phyloP scores from a whole-genome alignment of 2,329 filamentous ascomycete species.

The Cercospora sp. region DNA sequence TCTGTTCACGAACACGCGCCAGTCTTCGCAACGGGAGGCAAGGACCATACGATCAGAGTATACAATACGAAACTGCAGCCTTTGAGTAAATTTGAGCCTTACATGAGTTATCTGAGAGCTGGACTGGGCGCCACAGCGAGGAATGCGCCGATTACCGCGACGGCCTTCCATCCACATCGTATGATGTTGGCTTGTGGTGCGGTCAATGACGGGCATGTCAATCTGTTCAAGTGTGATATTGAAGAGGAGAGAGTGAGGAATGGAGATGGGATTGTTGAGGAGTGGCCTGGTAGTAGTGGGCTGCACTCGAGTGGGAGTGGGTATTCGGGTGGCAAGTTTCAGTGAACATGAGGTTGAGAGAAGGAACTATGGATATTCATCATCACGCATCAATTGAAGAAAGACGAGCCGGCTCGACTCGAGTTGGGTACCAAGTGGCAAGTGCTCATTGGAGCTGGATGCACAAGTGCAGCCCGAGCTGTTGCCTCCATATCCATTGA shows the following conservation, averaged over 20 bases:
- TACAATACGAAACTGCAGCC: conserved; percentile 72
- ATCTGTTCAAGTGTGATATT: conserved; percentile 62
- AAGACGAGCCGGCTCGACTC: not conserved
- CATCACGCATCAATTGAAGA: not conserved
- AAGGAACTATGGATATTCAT: not conserved
- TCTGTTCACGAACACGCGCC: conserved; percentile 95
- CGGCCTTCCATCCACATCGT: conserved; percentile 91
- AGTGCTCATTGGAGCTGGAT: not conserved
- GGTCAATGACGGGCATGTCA: conserved; percentile 84
- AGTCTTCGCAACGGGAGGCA: conserved; percentile 92
- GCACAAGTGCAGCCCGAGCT: not conserved
- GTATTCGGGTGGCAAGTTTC: not conserved
- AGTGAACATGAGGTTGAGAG: not conserved
- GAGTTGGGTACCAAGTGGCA: not conserved
- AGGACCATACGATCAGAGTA: conserved; percentile 82
- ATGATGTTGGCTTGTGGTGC: conserved; percentile 88
- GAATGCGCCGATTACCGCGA: conserved; percentile 79
- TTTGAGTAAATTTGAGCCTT: conserved; percentile 83
- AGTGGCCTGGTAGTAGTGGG: conserved; percentile 7
- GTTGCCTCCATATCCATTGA: not conserved
- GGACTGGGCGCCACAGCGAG: conserved; percentile 29
- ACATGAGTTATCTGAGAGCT: conserved; percentile 60
- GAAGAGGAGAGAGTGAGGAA: conserved; percentile 24
- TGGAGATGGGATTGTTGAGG: conserved; percentile 15
- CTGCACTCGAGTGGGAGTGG: conserved; percentile 2